Evolutionary conservation across 805 yeast species (phyloP), one percentile per base, ranked within the genome.

Genomic region (Metschnikowia anglica): DNA sequence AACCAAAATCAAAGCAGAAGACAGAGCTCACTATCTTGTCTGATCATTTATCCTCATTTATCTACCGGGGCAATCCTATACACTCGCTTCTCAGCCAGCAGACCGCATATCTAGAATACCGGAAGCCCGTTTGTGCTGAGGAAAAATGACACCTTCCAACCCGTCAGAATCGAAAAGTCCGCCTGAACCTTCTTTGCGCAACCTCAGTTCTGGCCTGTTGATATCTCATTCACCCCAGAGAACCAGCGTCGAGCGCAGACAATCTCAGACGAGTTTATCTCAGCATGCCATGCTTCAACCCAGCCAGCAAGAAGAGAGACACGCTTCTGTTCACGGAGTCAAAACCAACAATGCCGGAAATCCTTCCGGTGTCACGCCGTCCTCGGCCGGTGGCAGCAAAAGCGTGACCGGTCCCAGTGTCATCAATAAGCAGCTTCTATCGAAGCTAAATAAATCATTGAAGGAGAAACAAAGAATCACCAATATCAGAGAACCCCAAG

Each of bases 381-480:
- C 43, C 16, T 16, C 43, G 9, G 34, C 34, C 19, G 28, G 34
- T 12, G 39, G 35, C 11, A 21, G 21, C 13, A 41, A 36, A 30
- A 29, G 44, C 23, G 41, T 34, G 8, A 27, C 47, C n/a, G 53
- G 52, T 9, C 52, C 55, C 27, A 41, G 52, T 21, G 54, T 52
- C 11, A 50, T 60, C 46, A 59, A 60, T 49, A 58, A 57, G 35
- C 60, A 55, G 35, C 63, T 65, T 21, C 63, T 70, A 26, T 61
- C 72, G 20, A 69, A 66, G 53, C 59, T 71, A 36, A 71, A 71
- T 53, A 70, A 70, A 47, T 63, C 74, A 3, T 46, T 71, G 20
- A 69, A 67, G 46, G 74, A 71, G 27, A 70, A 70, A 43, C 76
- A 70, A 45, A 65, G 64, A 44, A 65, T 64, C 44, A 65, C 68